Percentiles rank a stretch among this genome's conserved stretches.
These are phyloP conservation scores for Ochromonadaceae sp. DNA, from an alignment of 352 stramenopile genomes.

Conservation along the genomic window DNA sequence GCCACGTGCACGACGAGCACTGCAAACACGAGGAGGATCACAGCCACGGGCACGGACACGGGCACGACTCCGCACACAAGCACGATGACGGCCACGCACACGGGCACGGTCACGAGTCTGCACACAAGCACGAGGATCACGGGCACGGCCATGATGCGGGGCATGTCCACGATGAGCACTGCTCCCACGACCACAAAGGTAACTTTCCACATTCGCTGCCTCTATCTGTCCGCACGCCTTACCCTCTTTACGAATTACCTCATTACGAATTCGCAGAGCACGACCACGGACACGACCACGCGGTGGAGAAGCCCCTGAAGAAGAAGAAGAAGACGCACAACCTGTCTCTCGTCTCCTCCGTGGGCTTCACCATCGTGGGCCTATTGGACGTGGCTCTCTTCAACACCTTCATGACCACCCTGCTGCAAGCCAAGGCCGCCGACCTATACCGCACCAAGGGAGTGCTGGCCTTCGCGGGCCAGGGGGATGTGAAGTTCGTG, in stretches of 20 bases:
- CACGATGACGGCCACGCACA: slow-evolving; percentile 21
- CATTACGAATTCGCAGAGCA: neutral
- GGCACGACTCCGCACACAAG: neutral
- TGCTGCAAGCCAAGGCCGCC: slow-evolving; percentile 63
- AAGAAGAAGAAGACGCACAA: slow-evolving; percentile 51
- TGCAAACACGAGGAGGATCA: neutral
- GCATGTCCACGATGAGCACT: neutral
- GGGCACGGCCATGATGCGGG: neutral
- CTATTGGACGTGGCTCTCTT: slow-evolving; percentile 67
- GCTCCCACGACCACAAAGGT: neutral
- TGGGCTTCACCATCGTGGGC: slow-evolving; percentile 52
- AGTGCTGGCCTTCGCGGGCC: slow-evolving; percentile 68
- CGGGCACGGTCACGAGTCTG: slow-evolving; percentile 12
- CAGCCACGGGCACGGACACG: slow-evolving; percentile 9
- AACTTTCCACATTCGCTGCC: too few species aligned
- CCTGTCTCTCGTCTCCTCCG: slow-evolving; percentile 46
- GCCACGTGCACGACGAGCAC: slow-evolving; percentile 24
- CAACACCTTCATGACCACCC: slow-evolving; percentile 84
- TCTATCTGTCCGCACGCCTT: neutral
- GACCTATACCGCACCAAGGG: slow-evolving; percentile 84
- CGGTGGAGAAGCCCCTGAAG: neutral
- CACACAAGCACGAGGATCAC: slow-evolving; percentile 18
- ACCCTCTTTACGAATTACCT: neutral
- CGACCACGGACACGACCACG: slow-evolving; percentile 7
- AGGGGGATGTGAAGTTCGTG: slow-evolving; percentile 76